Conservation (phyloP, 345 rosid genomes). For the Heritiera fomes region DNA sequence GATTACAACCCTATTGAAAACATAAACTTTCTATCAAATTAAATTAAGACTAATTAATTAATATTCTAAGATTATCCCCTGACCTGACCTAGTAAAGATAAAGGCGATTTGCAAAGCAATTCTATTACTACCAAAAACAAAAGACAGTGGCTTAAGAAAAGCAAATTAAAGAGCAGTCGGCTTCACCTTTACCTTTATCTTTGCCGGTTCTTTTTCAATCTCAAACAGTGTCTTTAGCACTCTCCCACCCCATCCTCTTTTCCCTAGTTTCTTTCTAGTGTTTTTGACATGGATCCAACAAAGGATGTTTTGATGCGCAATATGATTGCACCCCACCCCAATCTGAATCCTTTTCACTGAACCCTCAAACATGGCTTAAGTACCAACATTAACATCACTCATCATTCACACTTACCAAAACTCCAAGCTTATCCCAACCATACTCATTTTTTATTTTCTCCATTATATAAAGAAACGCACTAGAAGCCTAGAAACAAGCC, state of each 20-base stretch:
- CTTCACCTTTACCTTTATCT: constrained; percentile 38
- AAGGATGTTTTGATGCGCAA: too few relatives aligned
- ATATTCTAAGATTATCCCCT: too few relatives aligned
- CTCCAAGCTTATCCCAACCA: neutral
- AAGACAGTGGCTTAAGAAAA: constrained; percentile 12
- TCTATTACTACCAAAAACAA: constrained; percentile 1
- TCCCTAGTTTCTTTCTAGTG: too few relatives aligned
- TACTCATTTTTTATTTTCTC: too few relatives aligned
- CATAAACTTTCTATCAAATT: too few relatives aligned
- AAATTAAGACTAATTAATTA: too few relatives aligned
- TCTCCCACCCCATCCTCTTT: too few relatives aligned
- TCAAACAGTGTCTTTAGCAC: constrained; percentile 24
- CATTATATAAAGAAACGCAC: neutral
- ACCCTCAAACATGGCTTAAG: neutral
- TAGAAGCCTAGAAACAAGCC: neutral
- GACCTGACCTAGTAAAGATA: neutral
- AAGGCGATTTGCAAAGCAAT: constrained; percentile 16
- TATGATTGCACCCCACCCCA: neutral
- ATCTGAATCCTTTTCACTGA: neutral
- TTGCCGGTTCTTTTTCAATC: constrained; percentile 19
- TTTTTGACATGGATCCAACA: too few relatives aligned
- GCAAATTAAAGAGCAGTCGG: constrained; percentile 26
- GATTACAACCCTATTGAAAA: too few relatives aligned
- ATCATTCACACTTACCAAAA: neutral
- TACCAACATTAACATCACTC: neutral